Evolutionary conservation across 352 stramenopile species (phyloP), one percentile per base, ranked within the genome.

Genomic region (Pythium folliculosum): DNA sequence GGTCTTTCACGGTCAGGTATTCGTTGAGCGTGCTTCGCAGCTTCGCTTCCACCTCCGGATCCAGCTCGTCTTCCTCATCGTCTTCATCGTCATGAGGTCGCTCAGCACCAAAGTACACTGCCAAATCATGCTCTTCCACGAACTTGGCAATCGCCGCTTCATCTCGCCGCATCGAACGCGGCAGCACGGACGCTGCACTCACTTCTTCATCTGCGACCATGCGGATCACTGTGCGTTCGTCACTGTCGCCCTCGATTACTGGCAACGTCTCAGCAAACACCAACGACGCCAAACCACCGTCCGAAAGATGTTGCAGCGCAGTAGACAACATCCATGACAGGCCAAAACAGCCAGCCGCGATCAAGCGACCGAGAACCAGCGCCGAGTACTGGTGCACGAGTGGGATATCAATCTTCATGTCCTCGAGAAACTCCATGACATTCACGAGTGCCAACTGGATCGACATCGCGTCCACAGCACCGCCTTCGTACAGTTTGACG

Each of bases 181-280:
- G 82, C 23, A 92, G 38, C 3, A 91, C 77, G 32, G 69, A 81
- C 37, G 77, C 77, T 3, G 79, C 63, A 7, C 65, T 73, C n/a
- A 96, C 77, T 59, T 95, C 86, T 67, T 96, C 88, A 49, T 93
- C 85, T 1, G 73, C 84, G 50, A 96, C 67, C 88, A 94, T 93
- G 21, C 82, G 80, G 25, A 82, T 71, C 17, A 96, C 86, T 12
- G 77, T 86, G 3, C 69, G 72, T 60, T 81, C 65, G 30, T 91
- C 83, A 66, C 74, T 91, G 35, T 94, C 88, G 13, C 67, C 58
- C 57, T 94, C 85, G 30, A 96, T 71, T n/a, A 94, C 86, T 19
- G 74, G 76, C 10, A 96, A 54, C 8, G 85, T 80, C 65, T 94
- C 86, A 2, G 84, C 76, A 65, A 96, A 91, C 27, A 96, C 79